Evolutionary conservation across 768 basidiomycete genomes (phyloP).

Genomic region (Leccinum aurantiacum): DNA sequence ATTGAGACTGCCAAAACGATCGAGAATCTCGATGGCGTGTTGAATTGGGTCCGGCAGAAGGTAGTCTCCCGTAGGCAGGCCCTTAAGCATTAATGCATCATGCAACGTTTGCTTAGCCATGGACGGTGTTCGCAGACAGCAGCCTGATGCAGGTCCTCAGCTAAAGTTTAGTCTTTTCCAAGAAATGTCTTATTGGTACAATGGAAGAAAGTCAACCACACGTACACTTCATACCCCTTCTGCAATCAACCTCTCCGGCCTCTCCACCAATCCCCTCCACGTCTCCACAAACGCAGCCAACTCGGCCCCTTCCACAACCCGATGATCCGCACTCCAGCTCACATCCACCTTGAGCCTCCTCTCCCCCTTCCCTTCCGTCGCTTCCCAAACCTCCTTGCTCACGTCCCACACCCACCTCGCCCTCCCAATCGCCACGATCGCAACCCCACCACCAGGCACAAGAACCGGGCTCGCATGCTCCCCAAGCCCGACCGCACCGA

Average conservation of each 20-base stretch:
- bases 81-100: too few species aligned
- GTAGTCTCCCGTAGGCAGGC: too few species aligned
- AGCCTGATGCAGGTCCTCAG: too few species aligned
- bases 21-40: too few species aligned
- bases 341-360: constrained; percentile 60
- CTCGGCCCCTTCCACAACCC: constrained; percentile 88
- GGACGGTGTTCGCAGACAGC: too few species aligned
- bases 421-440: constrained; percentile 79
- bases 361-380: constrained; percentile 35
- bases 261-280: constrained; percentile 81
- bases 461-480: constrained; percentile 73
- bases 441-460: constrained; percentile 80
- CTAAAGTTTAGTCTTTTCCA: too few species aligned
- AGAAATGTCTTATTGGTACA: not conserved
- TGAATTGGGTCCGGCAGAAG: too few species aligned
- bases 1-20: too few species aligned
- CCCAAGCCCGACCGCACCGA: constrained; percentile 77
- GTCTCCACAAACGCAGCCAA: constrained; percentile 84
- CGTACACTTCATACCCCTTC: constrained; percentile 37
- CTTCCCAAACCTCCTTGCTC: constrained; percentile 38
- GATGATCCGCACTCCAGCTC: constrained; percentile 86
- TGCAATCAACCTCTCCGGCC: constrained; percentile 66
- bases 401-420: constrained; percentile 80
- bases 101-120: too few species aligned
- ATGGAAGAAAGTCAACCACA: not conserved